A percentile compares a stretch with the other conserved stretches of the same genome.
Conservation (phyloP, 192 early-diverging fungal genomes). For the Fimicolochytrium jonesii region DNA sequence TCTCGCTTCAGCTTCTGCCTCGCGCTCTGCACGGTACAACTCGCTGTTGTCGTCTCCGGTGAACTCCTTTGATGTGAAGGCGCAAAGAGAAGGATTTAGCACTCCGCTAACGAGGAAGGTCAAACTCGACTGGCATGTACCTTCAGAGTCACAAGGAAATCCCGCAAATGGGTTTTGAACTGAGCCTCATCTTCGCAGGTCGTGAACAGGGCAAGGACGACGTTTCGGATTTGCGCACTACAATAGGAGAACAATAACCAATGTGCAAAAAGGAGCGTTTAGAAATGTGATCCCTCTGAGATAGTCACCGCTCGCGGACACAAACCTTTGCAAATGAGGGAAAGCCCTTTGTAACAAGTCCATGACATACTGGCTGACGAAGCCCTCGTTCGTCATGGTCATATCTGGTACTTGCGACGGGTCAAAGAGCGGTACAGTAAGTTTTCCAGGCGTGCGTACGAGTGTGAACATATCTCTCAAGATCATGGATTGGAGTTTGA, state of each 20-base stretch:
- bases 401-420: slow-evolving; percentile 65
- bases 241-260: too few relatives aligned
- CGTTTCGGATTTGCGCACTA: slow-evolving; percentile 77
- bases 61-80: too few relatives aligned
- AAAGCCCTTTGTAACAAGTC: slow-evolving; percentile 83
- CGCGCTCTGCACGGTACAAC: slow-evolving; percentile 85
- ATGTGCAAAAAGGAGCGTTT: too few relatives aligned
- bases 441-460: slow-evolving; percentile 63
- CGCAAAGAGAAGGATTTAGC: too few relatives aligned
- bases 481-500: slow-evolving; percentile 86
- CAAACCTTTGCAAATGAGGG: slow-evolving; percentile 84
- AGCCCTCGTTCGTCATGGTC: slow-evolving; percentile 73
- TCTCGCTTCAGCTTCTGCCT: slow-evolving; percentile 73
- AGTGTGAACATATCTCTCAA: slow-evolving; percentile 86
- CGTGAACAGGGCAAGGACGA: slow-evolving; percentile 84
- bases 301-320: too few relatives aligned
- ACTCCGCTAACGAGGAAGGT: too few relatives aligned
- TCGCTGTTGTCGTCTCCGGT: slow-evolving; percentile 75
- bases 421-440: slow-evolving; percentile 85
- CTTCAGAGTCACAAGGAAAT: slow-evolving; percentile 79
- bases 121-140: too few relatives aligned
- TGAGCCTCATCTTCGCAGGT: slow-evolving; percentile 71
- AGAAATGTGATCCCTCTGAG: too few relatives aligned
- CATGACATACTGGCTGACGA: slow-evolving; percentile 78
- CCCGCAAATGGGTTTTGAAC: slow-evolving; percentile 93